A percentile compares a stretch with the other conserved stretches of the same genome.
Evolutionary conservation across 805 yeast genomes (phyloP).

Genomic region (Clavispora santaluciae): DNA sequence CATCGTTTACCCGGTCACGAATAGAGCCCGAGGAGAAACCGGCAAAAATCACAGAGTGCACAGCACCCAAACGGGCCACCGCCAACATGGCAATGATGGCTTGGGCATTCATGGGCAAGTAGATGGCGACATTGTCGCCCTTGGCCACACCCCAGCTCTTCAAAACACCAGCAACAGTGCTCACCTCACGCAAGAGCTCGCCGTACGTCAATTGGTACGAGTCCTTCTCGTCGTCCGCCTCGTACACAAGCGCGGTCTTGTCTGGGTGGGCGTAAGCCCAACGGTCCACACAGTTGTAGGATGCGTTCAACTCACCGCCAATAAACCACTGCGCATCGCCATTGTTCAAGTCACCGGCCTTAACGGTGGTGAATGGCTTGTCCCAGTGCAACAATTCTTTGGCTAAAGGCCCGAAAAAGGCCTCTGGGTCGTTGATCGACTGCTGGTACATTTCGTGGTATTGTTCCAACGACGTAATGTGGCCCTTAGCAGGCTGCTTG

Average conservation of each 20-base stretch:
- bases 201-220: constrained; percentile 62
- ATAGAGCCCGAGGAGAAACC: constrained; percentile 75
- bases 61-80: constrained; percentile 74
- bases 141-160: constrained; percentile 62
- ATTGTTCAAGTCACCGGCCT: constrained; percentile 44
- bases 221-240: constrained; percentile 72
- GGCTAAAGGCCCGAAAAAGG: constrained; percentile 54
- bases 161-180: constrained; percentile 66
- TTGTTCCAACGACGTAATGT: constrained; percentile 57
- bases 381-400: constrained; percentile 47
- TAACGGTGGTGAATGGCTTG: constrained; percentile 43
- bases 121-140: constrained; percentile 84
- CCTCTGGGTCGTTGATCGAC: constrained; percentile 51
- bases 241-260: constrained; percentile 72
- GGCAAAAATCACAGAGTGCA: constrained; percentile 82
- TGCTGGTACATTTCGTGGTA: constrained; percentile 55
- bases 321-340: constrained; percentile 65
- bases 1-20: constrained; percentile 68
- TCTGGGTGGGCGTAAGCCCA: constrained; percentile 69
- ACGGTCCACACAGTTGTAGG: constrained; percentile 78
- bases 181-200: constrained; percentile 66
- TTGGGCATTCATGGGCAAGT: constrained; percentile 82
- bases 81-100: constrained; percentile 74
- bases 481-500: constrained; percentile 59
- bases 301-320: constrained; percentile 75